Evolutionary conservation across 192 early-diverging fungal genomes (phyloP), one percentile per base, ranked within the genome.

Genomic region (Coemansia sp.): DNA sequence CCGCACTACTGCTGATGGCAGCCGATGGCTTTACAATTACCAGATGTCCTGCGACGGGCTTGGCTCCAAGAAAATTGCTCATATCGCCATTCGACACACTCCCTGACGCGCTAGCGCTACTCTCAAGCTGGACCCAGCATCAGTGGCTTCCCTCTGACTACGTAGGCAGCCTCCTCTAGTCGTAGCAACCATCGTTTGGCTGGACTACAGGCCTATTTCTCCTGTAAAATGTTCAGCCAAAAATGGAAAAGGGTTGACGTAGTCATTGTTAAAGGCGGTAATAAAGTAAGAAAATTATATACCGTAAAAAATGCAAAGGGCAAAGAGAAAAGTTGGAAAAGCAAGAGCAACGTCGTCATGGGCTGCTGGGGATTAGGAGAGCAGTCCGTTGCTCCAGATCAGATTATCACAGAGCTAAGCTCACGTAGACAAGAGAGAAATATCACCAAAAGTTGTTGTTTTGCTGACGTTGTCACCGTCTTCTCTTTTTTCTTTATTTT

Each of bases 1-100:
- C 51, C 9, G 51, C 51, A 67, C 45, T 65, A 46, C 59, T 64
- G 48, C 57, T 71, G 44, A 41, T 50, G 14, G 19, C 68, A 5
- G 57, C 60, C 32, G 57, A 21, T 27, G 59, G 42, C 36, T 72
- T 65, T 50, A 76, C 70, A 55, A 38, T 37, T 2, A 27, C 14
- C 25, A 27, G 27, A 11, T 27, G 51, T 29, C 51, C 51, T 14
- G 51, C 25, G 4, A 11, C 9, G 5, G 57, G 36, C 63, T 64
- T 69, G 11, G 38, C 34, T 19, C 32, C 31, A 5, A 55, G 27
- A 1, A 31, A 3, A 15, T 27, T 55, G 27, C 25, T 31, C 51
- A 55, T 5, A 2, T 55, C 51, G 27, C 51, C 51, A 55, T 55
- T 55, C 9, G 64, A 57, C 2, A 15, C 51, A 55, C 23, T 38